A percentile compares a stretch with the other conserved stretches of the same genome.
phyloP scores from a whole-genome alignment of 352 stramenopile species.

The Pythium phragmiticola region DNA sequence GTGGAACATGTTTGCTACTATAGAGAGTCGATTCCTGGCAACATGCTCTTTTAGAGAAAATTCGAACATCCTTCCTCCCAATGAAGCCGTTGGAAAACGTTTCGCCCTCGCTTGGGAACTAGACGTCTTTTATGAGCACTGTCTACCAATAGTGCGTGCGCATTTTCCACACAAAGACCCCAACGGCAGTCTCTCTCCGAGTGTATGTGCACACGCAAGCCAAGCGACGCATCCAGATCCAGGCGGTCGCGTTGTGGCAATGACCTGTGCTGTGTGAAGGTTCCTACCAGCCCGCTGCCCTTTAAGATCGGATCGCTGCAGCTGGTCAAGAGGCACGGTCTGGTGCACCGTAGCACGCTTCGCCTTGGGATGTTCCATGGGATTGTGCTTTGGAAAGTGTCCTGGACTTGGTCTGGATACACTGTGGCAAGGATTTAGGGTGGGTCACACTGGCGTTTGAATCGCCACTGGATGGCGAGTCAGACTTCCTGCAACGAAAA shows the following conservation, averaged over 20 bases:
- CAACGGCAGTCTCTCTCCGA: not conserved
- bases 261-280: not conserved
- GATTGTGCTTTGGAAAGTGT: not conserved
- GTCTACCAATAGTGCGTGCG: constrained; percentile 17
- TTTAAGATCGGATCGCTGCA: not conserved
- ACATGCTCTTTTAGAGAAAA: constrained; percentile 23
- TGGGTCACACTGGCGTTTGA: not conserved
- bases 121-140: constrained; percentile 5
- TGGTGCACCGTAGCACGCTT: not conserved
- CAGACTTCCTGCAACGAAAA: constrained; percentile 12
- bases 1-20: not conserved
- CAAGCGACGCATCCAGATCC: constrained; percentile 3
- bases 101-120: constrained; percentile 14
- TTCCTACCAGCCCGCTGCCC: no score
- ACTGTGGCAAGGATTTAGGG: not conserved
- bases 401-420: not conserved
- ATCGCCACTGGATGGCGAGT: not conserved
- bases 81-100: constrained; percentile 30
- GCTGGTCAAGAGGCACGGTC: not conserved
- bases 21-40: constrained; percentile 20
- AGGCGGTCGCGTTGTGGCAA: not conserved
- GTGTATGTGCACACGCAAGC: not conserved
- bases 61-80: constrained; percentile 15
- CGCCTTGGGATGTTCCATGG: not conserved
- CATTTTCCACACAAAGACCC: constrained; percentile 5